Evolutionary conservation across 768 basidiomycete genomes (phyloP), one percentile per base, ranked within the genome.

Genomic region (Rubroboletus pulcherrimus): DNA sequence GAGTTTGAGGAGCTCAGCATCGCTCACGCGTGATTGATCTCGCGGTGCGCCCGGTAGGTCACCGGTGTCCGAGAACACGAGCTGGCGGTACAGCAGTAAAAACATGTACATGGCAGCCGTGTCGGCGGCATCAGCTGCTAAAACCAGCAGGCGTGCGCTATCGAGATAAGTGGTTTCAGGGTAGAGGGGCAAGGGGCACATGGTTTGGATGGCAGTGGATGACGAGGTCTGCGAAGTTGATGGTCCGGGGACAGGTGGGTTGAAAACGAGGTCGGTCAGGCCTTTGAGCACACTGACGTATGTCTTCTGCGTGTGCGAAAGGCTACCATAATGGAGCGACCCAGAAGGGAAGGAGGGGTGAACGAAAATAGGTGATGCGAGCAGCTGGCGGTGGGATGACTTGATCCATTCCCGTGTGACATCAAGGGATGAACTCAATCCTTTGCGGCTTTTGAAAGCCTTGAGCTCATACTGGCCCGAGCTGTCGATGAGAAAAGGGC

Each of bases 161-260:
- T 94, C 92, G 50, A 95, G 83, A 69, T 89, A 89, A 5, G 85
- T 76, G 5, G 91, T 91, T 74, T 94, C 93, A 6, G 87, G 91
- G 71, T 79, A 84, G 37, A 72, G 71, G 51, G 78, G 73, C 34
- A 77, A 70, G 44, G 73, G 69, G 21, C 68, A 67, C 51, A 67
- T 56, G 62, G 58, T 53, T 61, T 55, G 71, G 55, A 69, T 70
- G 11, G 78, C 71, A 10, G 67, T 51, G 46, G 65, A 62, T 43
- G 64, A 63, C 53, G 67, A 68, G 53, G 53, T 71, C 51, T 49
- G 72, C 53, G 54, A 66, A 52, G 66, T 62, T 56, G 71, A 73
- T 54, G 77, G 62, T 61, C 73, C 68, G 55, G 68, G 61, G 58
- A 63, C 63, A 59, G 81, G 78, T 29, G 81, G 80, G 56, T 78